Conservation (phyloP, 2,329 filamentous ascomycete species). For the Microcyclosporella mali region DNA sequence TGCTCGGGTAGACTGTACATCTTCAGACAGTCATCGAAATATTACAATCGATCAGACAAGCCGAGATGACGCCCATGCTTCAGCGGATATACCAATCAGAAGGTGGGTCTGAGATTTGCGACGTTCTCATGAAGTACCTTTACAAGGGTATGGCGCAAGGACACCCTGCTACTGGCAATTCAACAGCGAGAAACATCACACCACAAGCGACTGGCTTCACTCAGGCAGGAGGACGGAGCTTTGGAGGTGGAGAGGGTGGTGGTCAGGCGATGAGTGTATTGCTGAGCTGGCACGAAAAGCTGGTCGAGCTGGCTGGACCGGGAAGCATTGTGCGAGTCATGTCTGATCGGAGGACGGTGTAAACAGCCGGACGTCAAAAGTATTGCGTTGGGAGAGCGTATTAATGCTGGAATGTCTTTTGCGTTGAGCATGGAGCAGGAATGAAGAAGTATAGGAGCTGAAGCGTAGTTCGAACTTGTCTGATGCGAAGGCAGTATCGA, state of each 20-base stretch:
- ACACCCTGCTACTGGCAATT: slow-evolving; percentile 22
- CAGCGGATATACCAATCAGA: slow-evolving; percentile 71
- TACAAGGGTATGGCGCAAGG: slow-evolving; percentile 74
- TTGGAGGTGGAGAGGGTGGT: slow-evolving; percentile 55
- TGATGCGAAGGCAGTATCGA: too few species aligned
- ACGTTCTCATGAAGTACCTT: slow-evolving; percentile 97
- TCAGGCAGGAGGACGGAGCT: slow-evolving; percentile 52
- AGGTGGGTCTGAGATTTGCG: slow-evolving; percentile 76
- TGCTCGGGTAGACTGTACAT: slow-evolving; percentile 63
- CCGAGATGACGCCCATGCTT: slow-evolving; percentile 87
- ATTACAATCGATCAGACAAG: slow-evolving; percentile 89
- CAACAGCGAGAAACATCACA: slow-evolving; percentile 42
- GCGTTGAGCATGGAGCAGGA: too few species aligned
- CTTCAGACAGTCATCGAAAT: slow-evolving; percentile 86
- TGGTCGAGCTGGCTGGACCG: slow-evolving; percentile 85
- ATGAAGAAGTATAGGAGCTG: too few species aligned
- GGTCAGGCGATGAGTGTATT: slow-evolving; percentile 92
- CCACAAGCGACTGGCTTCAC: slow-evolving; percentile 85
- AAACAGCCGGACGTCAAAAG: slow-evolving; percentile 25
- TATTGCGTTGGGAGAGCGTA: too few species aligned
- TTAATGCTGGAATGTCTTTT: too few species aligned
- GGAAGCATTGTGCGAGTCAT: slow-evolving; percentile 88
- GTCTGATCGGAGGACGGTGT: slow-evolving; percentile 92
- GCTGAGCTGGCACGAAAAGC: slow-evolving; percentile 97
- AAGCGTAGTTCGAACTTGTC: too few species aligned